These are phyloP conservation scores for Paraglomus occultum DNA, from an alignment of 192 early-diverging fungal species.

Conservation along the genomic window DNA sequence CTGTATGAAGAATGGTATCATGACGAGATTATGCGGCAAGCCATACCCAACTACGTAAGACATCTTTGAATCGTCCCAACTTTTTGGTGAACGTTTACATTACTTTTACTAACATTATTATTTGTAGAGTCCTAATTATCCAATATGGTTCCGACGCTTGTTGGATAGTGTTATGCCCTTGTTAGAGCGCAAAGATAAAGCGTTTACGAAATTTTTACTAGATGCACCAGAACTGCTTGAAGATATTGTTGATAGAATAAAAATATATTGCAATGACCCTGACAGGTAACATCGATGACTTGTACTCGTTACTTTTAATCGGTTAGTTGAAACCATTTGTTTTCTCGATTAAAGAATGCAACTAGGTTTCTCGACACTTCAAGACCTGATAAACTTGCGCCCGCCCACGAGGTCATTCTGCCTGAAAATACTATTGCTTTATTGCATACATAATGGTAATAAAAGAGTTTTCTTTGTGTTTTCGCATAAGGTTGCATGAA, in stretches of 20 bases:
- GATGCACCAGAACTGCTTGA: constrained; percentile 73
- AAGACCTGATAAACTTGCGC: constrained; percentile 55
- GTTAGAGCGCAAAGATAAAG: constrained; percentile 67
- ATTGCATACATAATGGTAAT: constrained; percentile 49
- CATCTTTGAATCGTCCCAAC: constrained; percentile 31
- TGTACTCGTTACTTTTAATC: neutral
- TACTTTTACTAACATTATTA: constrained; percentile 33
- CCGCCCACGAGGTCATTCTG: constrained; percentile 54
- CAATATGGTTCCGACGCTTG: constrained; percentile 36
- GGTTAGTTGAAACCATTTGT: no score
- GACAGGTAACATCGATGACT: constrained; percentile 35
- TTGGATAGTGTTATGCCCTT: constrained; percentile 37
- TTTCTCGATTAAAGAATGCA: constrained; percentile 5
- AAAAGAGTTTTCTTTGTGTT: neutral
- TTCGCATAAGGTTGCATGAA: no score
- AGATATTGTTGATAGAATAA: constrained; percentile 59
- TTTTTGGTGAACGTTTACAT: constrained; percentile 31
- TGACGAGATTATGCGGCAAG: constrained; percentile 33
- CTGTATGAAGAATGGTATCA: constrained; percentile 69
- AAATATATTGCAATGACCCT: constrained; percentile 64
- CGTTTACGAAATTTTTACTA: constrained; percentile 70
- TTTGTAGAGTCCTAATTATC: constrained; percentile 32
- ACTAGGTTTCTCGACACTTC: constrained; percentile 46
- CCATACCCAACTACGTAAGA: constrained; percentile 28
- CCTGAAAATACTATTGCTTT: constrained; percentile 55